phyloP scores from a whole-genome alignment of 257 asterid species.

The Paulownia fortunei region DNA sequence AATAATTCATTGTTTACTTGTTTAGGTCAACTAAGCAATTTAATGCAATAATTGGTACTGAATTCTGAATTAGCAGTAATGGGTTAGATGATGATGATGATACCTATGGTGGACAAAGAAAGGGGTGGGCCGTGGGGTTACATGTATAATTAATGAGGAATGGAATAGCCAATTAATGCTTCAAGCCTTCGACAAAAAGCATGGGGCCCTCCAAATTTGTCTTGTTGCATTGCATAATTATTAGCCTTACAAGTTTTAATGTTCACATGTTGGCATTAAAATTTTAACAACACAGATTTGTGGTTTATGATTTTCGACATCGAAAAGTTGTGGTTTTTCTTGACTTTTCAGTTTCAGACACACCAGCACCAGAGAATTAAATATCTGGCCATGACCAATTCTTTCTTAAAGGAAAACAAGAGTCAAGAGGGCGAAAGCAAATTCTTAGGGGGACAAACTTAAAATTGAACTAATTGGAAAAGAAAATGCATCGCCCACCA shows the following conservation, averaged over 20 bases:
- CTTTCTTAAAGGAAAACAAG: not conserved
- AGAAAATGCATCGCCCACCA: no score
- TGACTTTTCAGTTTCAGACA: not conserved
- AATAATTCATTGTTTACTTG: not conserved
- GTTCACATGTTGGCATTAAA: slow-evolving; percentile 25
- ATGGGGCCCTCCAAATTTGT: slow-evolving; percentile 16
- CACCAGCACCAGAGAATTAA: not conserved
- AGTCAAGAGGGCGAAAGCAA: no score
- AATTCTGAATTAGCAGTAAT: not conserved
- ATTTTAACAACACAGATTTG: not conserved
- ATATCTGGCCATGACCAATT: not conserved
- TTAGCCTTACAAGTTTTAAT: not conserved
- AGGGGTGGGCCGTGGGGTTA: not conserved
- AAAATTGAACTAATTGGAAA: no score
- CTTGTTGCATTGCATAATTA: slow-evolving; percentile 16
- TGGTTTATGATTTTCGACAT: not conserved
- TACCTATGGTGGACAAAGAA: not conserved
- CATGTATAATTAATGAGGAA: not conserved
- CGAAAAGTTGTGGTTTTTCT: not conserved
- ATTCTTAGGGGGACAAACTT: no score
- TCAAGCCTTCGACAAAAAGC: not conserved
- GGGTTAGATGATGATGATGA: not conserved
- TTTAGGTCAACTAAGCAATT: not conserved
- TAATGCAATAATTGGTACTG: not conserved
- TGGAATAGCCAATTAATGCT: not conserved